Conservation (phyloP, 805 yeast species). For the Candida sithepensis region DNA sequence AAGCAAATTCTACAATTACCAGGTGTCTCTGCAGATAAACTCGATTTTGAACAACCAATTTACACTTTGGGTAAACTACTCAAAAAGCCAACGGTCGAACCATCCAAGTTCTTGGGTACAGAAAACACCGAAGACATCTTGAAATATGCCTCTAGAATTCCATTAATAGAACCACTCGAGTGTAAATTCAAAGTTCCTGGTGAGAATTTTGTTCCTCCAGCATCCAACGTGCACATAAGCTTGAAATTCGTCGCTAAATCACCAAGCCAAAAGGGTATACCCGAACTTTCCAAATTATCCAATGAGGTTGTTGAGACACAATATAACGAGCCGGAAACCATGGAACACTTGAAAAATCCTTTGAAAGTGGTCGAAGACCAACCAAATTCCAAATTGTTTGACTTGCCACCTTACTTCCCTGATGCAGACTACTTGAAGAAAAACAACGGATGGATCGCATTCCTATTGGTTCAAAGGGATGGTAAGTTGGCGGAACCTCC, state of each 20-base stretch:
- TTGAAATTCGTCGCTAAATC: conserved; percentile 75
- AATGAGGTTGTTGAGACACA: conserved; percentile 30
- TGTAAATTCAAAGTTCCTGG: conserved; percentile 87
- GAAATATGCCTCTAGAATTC: conserved; percentile 60
- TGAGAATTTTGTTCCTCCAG: conserved; percentile 66
- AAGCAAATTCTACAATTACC: conserved; percentile 82
- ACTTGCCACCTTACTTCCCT: conserved; percentile 79
- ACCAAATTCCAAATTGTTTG: conserved; percentile 58
- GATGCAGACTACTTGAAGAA: conserved; percentile 32
- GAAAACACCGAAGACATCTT: conserved; percentile 40
- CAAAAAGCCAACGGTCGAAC: conserved; percentile 53
- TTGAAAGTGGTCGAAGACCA: conserved; percentile 58
- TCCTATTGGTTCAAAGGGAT: conserved; percentile 71
- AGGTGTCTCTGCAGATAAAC: conserved; percentile 48
- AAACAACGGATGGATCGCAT: conserved; percentile 58
- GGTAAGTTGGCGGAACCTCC: conserved; percentile 74
- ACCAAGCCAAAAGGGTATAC: conserved; percentile 59
- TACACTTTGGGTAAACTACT: conserved; percentile 68
- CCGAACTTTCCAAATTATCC: conserved; percentile 39
- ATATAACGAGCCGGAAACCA: conserved; percentile 54
- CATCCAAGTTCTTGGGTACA: conserved; percentile 54
- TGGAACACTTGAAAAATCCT: conserved; percentile 73
- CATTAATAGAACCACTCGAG: conserved; percentile 61
- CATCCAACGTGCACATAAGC: conserved; percentile 69
- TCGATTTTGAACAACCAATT: conserved; percentile 49